phyloP scores from a whole-genome alignment of 305 asterid genomes.

The Solanum hybrid region DNA sequence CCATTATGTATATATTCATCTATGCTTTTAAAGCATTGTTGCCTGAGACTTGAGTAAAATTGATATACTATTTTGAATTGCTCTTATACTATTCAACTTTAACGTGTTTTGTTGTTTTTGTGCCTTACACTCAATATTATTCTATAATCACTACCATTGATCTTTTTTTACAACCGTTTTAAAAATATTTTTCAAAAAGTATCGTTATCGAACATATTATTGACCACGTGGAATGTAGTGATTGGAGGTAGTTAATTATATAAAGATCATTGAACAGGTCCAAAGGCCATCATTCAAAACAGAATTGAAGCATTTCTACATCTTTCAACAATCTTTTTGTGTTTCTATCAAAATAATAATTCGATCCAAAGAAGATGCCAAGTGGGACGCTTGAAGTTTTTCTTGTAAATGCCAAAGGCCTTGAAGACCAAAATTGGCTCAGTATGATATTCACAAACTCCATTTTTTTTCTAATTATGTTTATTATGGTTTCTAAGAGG shows the following conservation, averaged over 20 bases:
- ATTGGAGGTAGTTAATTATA: neutral
- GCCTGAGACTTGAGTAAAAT: neutral
- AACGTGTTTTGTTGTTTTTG: neutral
- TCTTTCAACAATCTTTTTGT: neutral
- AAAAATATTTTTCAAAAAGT: neutral
- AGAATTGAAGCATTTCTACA: neutral
- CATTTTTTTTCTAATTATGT: neutral
- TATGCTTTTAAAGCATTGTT: neutral
- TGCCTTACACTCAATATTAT: neutral
- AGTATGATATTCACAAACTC: conserved; percentile 26
- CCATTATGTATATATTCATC: neutral
- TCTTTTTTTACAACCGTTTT: neutral
- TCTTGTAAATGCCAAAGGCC: conserved; percentile 80
- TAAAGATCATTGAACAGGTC: neutral
- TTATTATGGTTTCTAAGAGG: neutral
- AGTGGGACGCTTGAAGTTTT: conserved; percentile 80
- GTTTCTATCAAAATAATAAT: neutral
- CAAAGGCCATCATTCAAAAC: neutral
- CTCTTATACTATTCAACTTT: neutral
- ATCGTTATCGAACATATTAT: neutral
- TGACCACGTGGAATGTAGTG: neutral
- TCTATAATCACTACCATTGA: neutral
- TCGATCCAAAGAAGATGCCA: conserved; percentile 35
- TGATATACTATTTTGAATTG: neutral
- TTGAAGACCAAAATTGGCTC: conserved; percentile 52